A percentile compares a stretch with the other conserved stretches of the same genome.
These are phyloP conservation scores for Sclerotinia sclerotiorum DNA, from an alignment of 2,329 filamentous ascomycete genomes.

Conservation along the genomic window DNA sequence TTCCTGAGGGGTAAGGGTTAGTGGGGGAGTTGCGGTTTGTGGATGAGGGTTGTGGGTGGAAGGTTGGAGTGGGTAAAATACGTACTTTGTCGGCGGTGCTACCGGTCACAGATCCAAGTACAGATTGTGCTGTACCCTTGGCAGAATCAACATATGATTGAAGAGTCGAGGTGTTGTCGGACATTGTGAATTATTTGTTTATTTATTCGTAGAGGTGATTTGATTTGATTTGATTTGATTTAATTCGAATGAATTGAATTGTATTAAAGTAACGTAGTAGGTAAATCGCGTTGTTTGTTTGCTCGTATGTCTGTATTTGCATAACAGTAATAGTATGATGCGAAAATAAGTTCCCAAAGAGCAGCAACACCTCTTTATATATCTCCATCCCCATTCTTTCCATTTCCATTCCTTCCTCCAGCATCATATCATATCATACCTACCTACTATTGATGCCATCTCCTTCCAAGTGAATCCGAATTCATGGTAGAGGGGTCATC, in stretches of 20 bases:
- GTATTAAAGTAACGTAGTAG: background rate
- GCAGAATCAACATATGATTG: slow-evolving; percentile 75
- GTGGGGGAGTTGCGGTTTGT: slow-evolving; percentile 16
- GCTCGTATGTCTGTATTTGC: no score
- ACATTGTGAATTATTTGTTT: slow-evolving; percentile 42
- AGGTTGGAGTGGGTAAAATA: slow-evolving; percentile 39
- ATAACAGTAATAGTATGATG: background rate
- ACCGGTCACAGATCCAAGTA: slow-evolving; percentile 71
- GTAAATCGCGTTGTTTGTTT: background rate
- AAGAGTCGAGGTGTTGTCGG: slow-evolving; percentile 66
- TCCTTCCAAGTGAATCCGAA: background rate
- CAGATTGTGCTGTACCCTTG: slow-evolving; percentile 69
- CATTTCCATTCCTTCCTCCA: background rate
- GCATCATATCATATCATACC: background rate
- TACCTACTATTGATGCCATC: no score
- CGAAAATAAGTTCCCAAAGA: background rate
- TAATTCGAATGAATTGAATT: background rate
- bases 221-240: background rate
- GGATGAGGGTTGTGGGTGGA: background rate
- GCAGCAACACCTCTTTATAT: background rate
- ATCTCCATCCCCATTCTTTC: background rate
- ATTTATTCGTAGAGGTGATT: no score
- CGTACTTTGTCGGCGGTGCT: slow-evolving; percentile 61
- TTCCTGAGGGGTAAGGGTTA: slow-evolving; percentile 14
- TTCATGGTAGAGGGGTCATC: background rate